A percentile compares a stretch with the other conserved stretches of the same genome.
phyloP scores from a whole-genome alignment of 768 basidiomycete genomes.

The Kwoniella pini region DNA sequence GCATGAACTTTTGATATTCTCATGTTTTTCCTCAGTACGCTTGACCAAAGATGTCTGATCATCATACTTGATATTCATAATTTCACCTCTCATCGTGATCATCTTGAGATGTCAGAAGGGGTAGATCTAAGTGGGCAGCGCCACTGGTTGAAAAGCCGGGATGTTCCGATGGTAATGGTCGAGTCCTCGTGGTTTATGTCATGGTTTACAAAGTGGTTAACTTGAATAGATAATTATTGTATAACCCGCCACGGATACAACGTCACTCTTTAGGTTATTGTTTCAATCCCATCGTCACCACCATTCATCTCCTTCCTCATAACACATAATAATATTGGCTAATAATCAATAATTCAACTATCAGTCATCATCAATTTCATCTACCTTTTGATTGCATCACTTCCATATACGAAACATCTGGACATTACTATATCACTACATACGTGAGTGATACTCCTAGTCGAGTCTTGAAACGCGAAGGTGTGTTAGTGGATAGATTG shows the following conservation, averaged over 20 bases:
- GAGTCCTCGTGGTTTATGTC: not conserved
- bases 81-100: too few species aligned
- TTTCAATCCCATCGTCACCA: slow-evolving; percentile 2
- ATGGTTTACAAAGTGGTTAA: not conserved
- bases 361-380: not conserved
- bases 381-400: not conserved
- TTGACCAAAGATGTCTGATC: not conserved
- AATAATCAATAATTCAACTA: too few species aligned
- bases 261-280: not conserved
- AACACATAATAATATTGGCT: not conserved
- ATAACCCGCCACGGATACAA: slow-evolving; percentile 3
- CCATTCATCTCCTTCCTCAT: not conserved
- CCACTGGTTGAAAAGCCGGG: not conserved
- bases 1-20: slow-evolving; percentile 2
- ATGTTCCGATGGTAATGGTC: not conserved
- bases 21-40: not conserved
- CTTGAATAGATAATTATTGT: not conserved
- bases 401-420: not conserved
- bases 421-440: too few species aligned
- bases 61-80: too few species aligned
- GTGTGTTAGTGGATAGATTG: not conserved
- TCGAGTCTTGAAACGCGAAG: too few species aligned
- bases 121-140: not conserved
- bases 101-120: too few species aligned
- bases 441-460: not conserved